Evolutionary conservation across 176 grass and related monocot genomes (phyloP).

Genomic region (Hyparrhenia diplandra): DNA sequence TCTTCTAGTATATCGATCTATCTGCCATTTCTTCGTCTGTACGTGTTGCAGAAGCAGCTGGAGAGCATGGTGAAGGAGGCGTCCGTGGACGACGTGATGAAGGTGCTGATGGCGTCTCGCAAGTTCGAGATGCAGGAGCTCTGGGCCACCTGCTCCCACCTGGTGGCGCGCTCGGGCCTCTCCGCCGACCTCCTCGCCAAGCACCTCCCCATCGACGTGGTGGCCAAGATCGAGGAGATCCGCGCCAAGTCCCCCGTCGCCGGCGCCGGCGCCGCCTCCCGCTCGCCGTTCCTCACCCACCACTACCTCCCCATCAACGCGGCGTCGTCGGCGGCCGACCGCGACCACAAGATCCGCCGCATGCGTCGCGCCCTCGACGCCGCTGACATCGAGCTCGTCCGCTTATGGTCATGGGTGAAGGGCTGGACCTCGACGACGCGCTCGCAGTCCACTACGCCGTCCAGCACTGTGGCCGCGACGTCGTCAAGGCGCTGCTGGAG

Average conservation of each 20-base stretch:
- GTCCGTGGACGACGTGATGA: slow-evolving; percentile 92
- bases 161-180: slow-evolving; percentile 85
- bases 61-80: slow-evolving; percentile 96
- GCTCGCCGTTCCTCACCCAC: slow-evolving; percentile 63
- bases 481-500: slow-evolving; percentile 97
- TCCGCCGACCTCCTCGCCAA: slow-evolving; percentile 89
- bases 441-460: slow-evolving; percentile 94
- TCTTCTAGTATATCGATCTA: background rate
- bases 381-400: slow-evolving; percentile 95
- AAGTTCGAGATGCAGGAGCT: slow-evolving; percentile 89
- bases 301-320: slow-evolving; percentile 61
- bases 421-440: slow-evolving; percentile 92
- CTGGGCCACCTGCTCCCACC: slow-evolving; percentile 81
- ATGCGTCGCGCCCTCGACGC: slow-evolving; percentile 95
- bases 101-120: slow-evolving; percentile 86
- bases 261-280: background rate
- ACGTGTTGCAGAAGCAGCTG: slow-evolving; percentile 60
- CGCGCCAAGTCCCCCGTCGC: slow-evolving; percentile 55
- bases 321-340: slow-evolving; percentile 25
- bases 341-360: slow-evolving; percentile 91
- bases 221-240: slow-evolving; percentile 69
- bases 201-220: slow-evolving; percentile 94
- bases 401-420: slow-evolving; percentile 99
- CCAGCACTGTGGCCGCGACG: slow-evolving; percentile 85
- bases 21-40: background rate